A percentile compares a stretch with the other conserved stretches of the same genome.
These are phyloP conservation scores for Apostasia ramifera DNA, from an alignment of 106 monocot species.

Conservation along the genomic window DNA sequence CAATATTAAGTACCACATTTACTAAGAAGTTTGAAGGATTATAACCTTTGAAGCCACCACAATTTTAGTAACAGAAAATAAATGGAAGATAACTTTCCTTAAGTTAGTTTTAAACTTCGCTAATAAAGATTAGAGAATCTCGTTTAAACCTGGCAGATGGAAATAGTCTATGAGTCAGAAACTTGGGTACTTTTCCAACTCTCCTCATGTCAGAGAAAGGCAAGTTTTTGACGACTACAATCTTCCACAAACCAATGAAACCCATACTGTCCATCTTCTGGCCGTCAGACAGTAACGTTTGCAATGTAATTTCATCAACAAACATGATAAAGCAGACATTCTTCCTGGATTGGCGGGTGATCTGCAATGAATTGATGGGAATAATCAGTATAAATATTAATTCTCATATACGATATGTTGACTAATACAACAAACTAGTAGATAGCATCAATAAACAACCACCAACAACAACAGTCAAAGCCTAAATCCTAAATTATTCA, in stretches of 20 bases:
- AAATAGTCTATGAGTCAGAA: slow-evolving; percentile 77
- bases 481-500: too few species aligned
- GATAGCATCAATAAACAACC: too few species aligned
- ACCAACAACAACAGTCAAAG: too few species aligned
- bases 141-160: slow-evolving; percentile 74
- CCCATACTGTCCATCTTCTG: slow-evolving; percentile 60
- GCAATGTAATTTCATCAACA: slow-evolving; percentile 71
- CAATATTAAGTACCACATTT: too few species aligned
- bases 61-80: not conserved
- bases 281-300: slow-evolving; percentile 68
- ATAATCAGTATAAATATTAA: too few species aligned
- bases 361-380: slow-evolving; percentile 35
- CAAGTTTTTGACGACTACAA: slow-evolving; percentile 69
- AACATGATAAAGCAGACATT: slow-evolving; percentile 93
- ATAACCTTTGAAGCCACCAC: not conserved
- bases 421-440: too few species aligned
- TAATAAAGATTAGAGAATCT: not conserved
- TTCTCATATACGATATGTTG: too few species aligned
- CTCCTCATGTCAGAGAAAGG: slow-evolving; percentile 81
- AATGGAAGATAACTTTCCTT: not conserved
- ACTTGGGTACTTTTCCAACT: slow-evolving; percentile 90
- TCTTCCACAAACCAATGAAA: slow-evolving; percentile 81
- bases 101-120: not conserved
- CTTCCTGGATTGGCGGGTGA: slow-evolving; percentile 71
- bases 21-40: too few species aligned